Conservation (phyloP, 176 grass and related monocot genomes). For the Areca catechu region DNA sequence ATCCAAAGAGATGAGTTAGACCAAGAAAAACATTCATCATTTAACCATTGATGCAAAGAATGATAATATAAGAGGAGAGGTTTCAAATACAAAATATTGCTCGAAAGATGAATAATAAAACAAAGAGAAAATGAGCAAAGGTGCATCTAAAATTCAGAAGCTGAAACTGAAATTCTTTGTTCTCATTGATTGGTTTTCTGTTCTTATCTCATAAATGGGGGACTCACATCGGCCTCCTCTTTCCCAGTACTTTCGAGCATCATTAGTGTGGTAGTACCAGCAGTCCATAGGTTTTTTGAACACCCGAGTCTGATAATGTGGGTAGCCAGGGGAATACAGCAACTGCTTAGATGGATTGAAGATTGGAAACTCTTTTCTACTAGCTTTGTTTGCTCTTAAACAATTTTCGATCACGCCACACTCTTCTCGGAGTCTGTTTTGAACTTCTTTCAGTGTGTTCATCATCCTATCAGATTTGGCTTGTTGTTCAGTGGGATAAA, state of each 20-base stretch:
- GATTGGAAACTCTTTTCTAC: constrained; percentile 32
- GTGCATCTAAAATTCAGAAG: no score
- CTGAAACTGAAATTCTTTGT: background rate
- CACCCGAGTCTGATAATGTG: constrained; percentile 24
- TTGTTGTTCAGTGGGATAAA: no score
- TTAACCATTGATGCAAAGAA: no score
- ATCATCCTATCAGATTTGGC: background rate
- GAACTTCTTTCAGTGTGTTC: constrained; percentile 38
- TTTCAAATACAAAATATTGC: no score
- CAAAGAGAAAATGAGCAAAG: no score
- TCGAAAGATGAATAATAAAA: no score
- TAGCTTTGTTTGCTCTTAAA: constrained; percentile 33
- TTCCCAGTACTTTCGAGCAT: constrained; percentile 17
- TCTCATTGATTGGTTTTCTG: constrained; percentile 1
- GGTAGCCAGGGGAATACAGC: constrained; percentile 33
- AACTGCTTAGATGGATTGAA: constrained; percentile 49
- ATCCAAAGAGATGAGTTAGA: no score
- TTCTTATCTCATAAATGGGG: constrained; percentile 44
- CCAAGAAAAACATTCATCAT: no score
- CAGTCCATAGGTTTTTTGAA: background rate
- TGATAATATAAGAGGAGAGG: no score
- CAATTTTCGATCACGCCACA: constrained; percentile 62
- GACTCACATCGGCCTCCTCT: constrained; percentile 34
- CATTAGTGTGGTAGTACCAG: background rate
- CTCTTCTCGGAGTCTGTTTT: constrained; percentile 47